Percentiles rank a stretch among this genome's conserved stretches.
phyloP scores from a whole-genome alignment of 2,329 filamentous ascomycete species.

The Lachnum nothofagi region DNA sequence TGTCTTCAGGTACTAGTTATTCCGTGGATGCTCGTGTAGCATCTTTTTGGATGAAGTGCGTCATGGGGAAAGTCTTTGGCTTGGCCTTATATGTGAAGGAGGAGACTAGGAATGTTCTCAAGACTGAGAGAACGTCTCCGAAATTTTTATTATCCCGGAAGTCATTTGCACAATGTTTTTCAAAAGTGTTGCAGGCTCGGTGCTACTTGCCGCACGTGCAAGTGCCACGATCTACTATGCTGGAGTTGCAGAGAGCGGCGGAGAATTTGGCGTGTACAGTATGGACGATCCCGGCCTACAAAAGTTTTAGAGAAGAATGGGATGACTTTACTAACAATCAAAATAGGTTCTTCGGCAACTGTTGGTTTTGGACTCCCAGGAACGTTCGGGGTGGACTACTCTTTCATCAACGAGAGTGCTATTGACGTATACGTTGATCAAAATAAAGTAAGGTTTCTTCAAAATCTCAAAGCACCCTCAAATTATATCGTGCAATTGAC shows the following conservation, averaged over 20 bases:
- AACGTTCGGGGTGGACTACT: constrained; percentile 45
- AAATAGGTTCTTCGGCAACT: constrained; percentile 27
- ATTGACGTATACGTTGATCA: constrained; percentile 43
- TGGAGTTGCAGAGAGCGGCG: constrained; percentile 43
- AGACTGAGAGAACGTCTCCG: neutral
- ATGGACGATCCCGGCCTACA: neutral
- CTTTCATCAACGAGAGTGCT: constrained; percentile 43
- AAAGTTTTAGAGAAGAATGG: neutral
- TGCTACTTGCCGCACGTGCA: constrained; percentile 20
- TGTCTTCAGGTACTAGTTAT: too few relatives aligned
- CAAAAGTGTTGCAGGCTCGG: constrained; percentile 10
- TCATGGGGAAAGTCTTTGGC: neutral
- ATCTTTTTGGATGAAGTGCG: neutral
- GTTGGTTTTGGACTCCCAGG: constrained; percentile 44
- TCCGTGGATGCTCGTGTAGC: neutral
- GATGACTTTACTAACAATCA: neutral
- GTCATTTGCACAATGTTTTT: constrained; percentile 17
- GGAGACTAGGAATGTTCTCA: neutral
- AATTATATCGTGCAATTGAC: neutral
- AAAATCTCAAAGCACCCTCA: neutral
- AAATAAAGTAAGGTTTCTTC: constrained; percentile 34
- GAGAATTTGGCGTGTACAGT: constrained; percentile 44
- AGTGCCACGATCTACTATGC: constrained; percentile 43
- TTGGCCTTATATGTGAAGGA: neutral
- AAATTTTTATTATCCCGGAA: neutral